Conservation (phyloP, 2,329 filamentous ascomycete species). For the Dendryphion nanum region DNA sequence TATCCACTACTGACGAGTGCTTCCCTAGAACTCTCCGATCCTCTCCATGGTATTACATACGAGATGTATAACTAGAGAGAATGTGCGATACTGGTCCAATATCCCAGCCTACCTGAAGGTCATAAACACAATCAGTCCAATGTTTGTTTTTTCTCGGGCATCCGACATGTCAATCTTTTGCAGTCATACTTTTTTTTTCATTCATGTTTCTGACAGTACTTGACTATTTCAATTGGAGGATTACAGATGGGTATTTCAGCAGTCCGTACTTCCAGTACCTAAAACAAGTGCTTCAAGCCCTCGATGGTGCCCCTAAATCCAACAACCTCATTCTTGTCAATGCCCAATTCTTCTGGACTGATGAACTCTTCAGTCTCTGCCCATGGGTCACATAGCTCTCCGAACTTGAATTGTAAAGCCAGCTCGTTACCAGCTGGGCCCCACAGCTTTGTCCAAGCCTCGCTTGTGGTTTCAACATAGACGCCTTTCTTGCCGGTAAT, state of each 20-base stretch:
- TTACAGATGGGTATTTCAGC: too few relatives aligned
- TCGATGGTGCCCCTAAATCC: slow-evolving; percentile 20
- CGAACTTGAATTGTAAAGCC: slow-evolving; percentile 24
- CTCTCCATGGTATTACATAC: slow-evolving; percentile 28
- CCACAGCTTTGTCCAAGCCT: slow-evolving; percentile 18
- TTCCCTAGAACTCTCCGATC: slow-evolving; percentile 24
- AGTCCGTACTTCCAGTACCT: too few relatives aligned
- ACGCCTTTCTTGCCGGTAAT: slow-evolving; percentile 27
- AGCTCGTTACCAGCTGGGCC: slow-evolving; percentile 23
- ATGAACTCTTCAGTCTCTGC: slow-evolving; percentile 20
- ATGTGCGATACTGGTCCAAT: too few relatives aligned
- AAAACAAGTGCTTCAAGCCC: too few relatives aligned
- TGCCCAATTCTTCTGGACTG: slow-evolving; percentile 21
- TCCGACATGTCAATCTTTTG: too few relatives aligned
- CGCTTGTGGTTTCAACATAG: slow-evolving; percentile 17
- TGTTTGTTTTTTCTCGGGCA: too few relatives aligned
- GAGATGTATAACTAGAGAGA: slow-evolving; percentile 23
- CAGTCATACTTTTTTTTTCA: too few relatives aligned
- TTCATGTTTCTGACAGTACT: too few relatives aligned
- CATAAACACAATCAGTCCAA: too few relatives aligned
- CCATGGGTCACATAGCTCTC: slow-evolving; percentile 26
- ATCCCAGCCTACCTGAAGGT: too few relatives aligned
- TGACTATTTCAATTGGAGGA: too few relatives aligned
- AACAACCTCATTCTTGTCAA: slow-evolving; percentile 22
- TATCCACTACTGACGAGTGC: not conserved